Evolutionary conservation across 2,329 filamentous ascomycete genomes (phyloP).

Genomic region (Lachnellula arida): DNA sequence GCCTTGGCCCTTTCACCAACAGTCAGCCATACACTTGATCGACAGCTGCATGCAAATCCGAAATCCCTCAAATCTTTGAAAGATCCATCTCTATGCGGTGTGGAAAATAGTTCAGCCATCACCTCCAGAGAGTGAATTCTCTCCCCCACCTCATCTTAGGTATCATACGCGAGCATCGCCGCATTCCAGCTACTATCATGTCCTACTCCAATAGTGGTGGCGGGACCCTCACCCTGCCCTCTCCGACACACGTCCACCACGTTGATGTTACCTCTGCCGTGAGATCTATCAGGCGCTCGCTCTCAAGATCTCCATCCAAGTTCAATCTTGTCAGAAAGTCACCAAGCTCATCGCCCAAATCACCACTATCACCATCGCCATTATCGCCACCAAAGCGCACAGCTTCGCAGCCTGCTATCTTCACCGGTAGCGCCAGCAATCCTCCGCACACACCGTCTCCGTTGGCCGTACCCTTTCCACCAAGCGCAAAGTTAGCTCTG

Average conservation of each 20-base stretch:
- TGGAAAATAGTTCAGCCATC: conserved; percentile 13
- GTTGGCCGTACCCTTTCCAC: conserved; percentile 60
- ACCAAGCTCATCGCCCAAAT: conserved; percentile 44
- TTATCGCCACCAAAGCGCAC: conserved; percentile 43
- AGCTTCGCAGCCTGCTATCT: conserved; percentile 47
- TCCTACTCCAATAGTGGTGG: conserved; percentile 57
- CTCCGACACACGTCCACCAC: conserved; percentile 76
- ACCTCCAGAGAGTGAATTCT: conserved; percentile 8
- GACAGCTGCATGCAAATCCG: neutral
- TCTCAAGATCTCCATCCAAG: conserved; percentile 92
- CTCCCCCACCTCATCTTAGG: conserved; percentile 3
- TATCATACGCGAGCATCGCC: conserved; percentile 19
- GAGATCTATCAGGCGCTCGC: conserved; percentile 76
- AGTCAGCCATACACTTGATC: neutral
- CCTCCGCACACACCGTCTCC: conserved; percentile 44
- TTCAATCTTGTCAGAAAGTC: conserved; percentile 58
- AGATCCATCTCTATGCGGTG: conserved; percentile 17
- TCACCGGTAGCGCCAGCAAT: conserved; percentile 19
- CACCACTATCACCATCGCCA: conserved; percentile 54
- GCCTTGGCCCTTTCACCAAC: neutral
- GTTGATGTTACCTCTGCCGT: conserved; percentile 80
- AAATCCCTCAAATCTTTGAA: neutral
- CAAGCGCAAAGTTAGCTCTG: conserved; percentile 62
- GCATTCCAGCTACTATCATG: conserved; percentile 40
- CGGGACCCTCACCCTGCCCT: conserved; percentile 80